phyloP scores from a whole-genome alignment of 257 asterid genomes.

The Knoxia roxburghii region DNA sequence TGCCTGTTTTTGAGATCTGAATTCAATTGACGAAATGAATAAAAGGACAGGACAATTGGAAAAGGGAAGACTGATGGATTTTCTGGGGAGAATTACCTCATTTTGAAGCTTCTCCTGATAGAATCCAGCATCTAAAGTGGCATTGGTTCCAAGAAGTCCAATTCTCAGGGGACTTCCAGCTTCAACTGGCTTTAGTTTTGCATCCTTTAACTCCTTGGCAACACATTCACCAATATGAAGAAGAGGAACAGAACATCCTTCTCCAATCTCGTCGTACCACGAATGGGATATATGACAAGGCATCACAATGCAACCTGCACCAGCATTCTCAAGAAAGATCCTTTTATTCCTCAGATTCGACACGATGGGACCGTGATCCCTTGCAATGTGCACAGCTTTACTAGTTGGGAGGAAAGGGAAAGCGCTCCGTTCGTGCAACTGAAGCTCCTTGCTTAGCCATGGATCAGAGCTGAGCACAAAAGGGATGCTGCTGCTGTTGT shows the following conservation, averaged over 20 bases:
- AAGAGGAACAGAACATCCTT: slow-evolving; percentile 60
- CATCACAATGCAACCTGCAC: slow-evolving; percentile 61
- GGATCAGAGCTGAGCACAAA: slow-evolving; percentile 68
- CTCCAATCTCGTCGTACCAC: slow-evolving; percentile 55
- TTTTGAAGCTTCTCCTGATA: slow-evolving; percentile 62
- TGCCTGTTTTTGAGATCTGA: neutral
- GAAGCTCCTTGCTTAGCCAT: slow-evolving; percentile 39
- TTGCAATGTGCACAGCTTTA: slow-evolving; percentile 9
- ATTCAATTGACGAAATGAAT: neutral
- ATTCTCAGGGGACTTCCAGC: slow-evolving; percentile 59
- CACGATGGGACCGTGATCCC: slow-evolving; percentile 30
- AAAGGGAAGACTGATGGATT: neutral
- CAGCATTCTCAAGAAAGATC: slow-evolving; percentile 52
- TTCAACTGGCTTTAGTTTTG: slow-evolving; percentile 59
- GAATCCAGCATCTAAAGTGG: slow-evolving; percentile 30
- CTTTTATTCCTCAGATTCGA: slow-evolving; percentile 50
- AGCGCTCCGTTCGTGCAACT: slow-evolving; percentile 27
- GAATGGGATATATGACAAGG: slow-evolving; percentile 64
- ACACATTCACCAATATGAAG: slow-evolving; percentile 73
- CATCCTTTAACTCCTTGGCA: slow-evolving; percentile 62
- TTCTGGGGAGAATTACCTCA: slow-evolving; percentile 35
- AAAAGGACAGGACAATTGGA: neutral
- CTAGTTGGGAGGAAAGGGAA: slow-evolving; percentile 15
- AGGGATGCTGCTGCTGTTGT: slow-evolving; percentile 26
- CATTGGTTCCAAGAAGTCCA: slow-evolving; percentile 49